These are phyloP conservation scores for Rhizoclosmatium globosum DNA, from an alignment of 192 early-diverging fungal genomes.

Conservation along the genomic window DNA sequence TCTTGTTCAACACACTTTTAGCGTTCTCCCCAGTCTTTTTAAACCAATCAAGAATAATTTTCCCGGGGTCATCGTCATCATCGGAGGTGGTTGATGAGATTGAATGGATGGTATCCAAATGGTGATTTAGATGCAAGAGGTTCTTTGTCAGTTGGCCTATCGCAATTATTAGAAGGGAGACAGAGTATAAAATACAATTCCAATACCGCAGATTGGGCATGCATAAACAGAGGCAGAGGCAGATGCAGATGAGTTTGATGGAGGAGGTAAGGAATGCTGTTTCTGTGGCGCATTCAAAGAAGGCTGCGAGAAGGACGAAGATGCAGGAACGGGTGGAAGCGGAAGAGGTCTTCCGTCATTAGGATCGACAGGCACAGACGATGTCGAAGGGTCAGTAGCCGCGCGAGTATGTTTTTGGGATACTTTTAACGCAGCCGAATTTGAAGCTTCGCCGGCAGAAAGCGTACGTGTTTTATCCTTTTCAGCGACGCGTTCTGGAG, in stretches of 20 bases:
- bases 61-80: slow-evolving; percentile 46
- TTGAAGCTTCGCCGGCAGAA: no score
- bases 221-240: neutral
- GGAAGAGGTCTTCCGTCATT: no score
- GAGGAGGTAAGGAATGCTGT: no score
- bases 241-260: no score
- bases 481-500: no score
- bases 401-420: neutral
- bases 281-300: no score
- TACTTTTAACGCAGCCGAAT: no score
- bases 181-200: neutral
- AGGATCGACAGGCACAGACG: no score
- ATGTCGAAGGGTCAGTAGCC: neutral
- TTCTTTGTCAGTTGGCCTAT: slow-evolving; percentile 43
- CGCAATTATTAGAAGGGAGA: neutral
- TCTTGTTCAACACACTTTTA: slow-evolving; percentile 27
- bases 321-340: no score
- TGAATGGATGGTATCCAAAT: slow-evolving; percentile 50
- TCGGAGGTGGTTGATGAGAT: neutral
- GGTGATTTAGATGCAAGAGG: slow-evolving; percentile 53
- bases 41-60: slow-evolving; percentile 52
- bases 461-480: no score
- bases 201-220: slow-evolving; percentile 42
- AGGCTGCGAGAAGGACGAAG: no score
- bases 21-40: slow-evolving; percentile 41